These are phyloP conservation scores for Harringtonia aguacate DNA, from an alignment of 2,329 filamentous ascomycete species.

Conservation along the genomic window DNA sequence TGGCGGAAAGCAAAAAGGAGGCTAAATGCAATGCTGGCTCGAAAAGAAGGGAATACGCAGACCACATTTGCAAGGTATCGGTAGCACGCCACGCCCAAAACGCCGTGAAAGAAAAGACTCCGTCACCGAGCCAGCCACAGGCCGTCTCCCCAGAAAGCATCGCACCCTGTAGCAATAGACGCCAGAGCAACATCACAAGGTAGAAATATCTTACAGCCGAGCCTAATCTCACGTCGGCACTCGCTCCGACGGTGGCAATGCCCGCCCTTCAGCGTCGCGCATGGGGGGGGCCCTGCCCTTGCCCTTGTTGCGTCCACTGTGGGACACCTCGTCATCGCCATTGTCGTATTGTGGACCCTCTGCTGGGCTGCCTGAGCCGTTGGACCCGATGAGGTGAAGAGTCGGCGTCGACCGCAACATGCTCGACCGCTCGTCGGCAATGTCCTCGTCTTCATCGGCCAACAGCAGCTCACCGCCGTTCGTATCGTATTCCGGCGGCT, in stretches of 20 bases:
- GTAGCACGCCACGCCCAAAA: no score
- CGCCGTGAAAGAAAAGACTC: no score
- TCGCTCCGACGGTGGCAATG: slow-evolving; percentile 41
- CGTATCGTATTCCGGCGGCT: slow-evolving; percentile 64
- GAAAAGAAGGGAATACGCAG: no score
- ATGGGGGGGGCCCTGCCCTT: slow-evolving; percentile 26
- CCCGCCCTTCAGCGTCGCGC: slow-evolving; percentile 38
- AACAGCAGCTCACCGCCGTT: slow-evolving; percentile 58
- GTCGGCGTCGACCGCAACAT: slow-evolving; percentile 24
- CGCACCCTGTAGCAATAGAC: no score
- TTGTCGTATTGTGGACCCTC: slow-evolving; percentile 11
- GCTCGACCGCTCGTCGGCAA: slow-evolving; percentile 10
- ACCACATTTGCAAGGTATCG: no score
- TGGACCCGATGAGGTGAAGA: slow-evolving; percentile 12
- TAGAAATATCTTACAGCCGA: no score
- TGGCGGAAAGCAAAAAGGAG: no score
- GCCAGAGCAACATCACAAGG: no score
- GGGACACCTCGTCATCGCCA: slow-evolving; percentile 33
- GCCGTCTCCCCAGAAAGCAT: no score
- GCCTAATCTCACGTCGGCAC: slow-evolving; percentile 24
- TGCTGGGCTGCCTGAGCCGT: slow-evolving; percentile 16
- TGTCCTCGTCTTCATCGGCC: slow-evolving; percentile 42
- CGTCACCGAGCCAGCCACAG: no score
- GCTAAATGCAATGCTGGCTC: no score
- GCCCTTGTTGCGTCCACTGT: slow-evolving; percentile 27